phyloP scores from a whole-genome alignment of 176 grass and related monocot genomes.

The Avena eriantha region DNA sequence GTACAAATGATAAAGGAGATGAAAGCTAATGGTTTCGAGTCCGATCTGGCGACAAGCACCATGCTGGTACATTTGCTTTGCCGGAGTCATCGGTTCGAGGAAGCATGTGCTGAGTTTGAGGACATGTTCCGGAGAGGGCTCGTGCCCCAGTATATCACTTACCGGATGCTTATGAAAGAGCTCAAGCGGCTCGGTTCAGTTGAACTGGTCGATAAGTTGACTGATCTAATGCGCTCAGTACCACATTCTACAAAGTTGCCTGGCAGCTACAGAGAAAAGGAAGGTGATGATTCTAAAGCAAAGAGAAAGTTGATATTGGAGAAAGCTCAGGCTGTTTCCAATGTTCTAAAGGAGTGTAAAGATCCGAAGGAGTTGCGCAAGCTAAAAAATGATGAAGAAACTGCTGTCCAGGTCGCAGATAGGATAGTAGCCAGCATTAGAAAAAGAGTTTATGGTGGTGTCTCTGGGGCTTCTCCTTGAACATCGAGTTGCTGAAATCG shows the following conservation, averaged over 20 bases:
- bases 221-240: constrained; percentile 66
- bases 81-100: constrained; percentile 50
- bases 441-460: constrained; percentile 58
- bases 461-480: constrained; percentile 11
- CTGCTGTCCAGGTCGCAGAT: constrained; percentile 61
- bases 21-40: constrained; percentile 62
- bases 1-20: constrained; percentile 76
- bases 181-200: constrained; percentile 59
- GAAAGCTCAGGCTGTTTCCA: constrained; percentile 68
- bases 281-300: constrained; percentile 48
- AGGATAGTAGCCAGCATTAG: constrained; percentile 65
- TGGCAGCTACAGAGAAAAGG: constrained; percentile 65
- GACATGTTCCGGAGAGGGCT: constrained; percentile 72
- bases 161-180: constrained; percentile 73
- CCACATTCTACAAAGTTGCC: constrained; percentile 82
- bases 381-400: constrained; percentile 58
- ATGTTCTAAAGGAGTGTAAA: constrained; percentile 68
- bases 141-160: constrained; percentile 87
- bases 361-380: constrained; percentile 37
- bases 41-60: constrained; percentile 73
- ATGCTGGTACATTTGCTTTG: constrained; percentile 91
- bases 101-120: constrained; percentile 74
- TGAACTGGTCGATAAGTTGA: constrained; percentile 55
- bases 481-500: neutral
- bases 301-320: constrained; percentile 66